Percentiles rank a stretch among this genome's conserved stretches.
Conservation (phyloP, 1,139 yeast genomes). For the Hemisphaericaspora xylanilytica region DNA sequence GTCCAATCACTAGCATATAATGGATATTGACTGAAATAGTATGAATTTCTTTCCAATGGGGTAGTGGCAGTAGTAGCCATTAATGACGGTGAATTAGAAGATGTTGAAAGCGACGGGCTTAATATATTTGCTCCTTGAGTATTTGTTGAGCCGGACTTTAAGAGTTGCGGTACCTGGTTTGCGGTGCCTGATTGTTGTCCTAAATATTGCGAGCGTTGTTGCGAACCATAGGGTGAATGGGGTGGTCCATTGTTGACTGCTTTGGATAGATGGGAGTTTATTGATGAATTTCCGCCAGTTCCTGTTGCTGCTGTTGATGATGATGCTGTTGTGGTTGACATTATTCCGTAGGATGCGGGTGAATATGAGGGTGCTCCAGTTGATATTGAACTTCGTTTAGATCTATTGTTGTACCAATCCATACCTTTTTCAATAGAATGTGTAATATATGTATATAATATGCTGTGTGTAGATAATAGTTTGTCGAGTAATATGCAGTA, state of each 20-base stretch:
- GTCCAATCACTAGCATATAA: conserved; percentile 72
- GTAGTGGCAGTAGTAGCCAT: conserved; percentile 4
- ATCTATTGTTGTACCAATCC: conserved; percentile 19
- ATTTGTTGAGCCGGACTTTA: not conserved
- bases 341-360: conserved; percentile 9
- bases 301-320: conserved; percentile 3
- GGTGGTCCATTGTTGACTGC: not conserved
- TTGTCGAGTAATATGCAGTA: too few species aligned
- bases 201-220: conserved; percentile 4
- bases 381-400: conserved; percentile 16
- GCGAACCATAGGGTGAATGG: conserved; percentile 2
- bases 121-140: not conserved
- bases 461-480: not conserved
- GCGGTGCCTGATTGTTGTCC: conserved; percentile 1
- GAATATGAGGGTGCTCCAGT: conserved; percentile 15
- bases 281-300: too few species aligned
- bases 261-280: too few species aligned
- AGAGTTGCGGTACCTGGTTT: conserved; percentile 3
- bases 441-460: not conserved
- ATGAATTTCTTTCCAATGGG: conserved; percentile 41
- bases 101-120: conserved; percentile 7
- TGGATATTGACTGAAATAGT: conserved; percentile 61
- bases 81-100: conserved; percentile 4
- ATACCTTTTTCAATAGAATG: conserved; percentile 8
- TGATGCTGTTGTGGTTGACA: conserved; percentile 6